phyloP scores from a whole-genome alignment of 495 filamentous ascomycete genomes.

The Aspergillus haitiensis region DNA sequence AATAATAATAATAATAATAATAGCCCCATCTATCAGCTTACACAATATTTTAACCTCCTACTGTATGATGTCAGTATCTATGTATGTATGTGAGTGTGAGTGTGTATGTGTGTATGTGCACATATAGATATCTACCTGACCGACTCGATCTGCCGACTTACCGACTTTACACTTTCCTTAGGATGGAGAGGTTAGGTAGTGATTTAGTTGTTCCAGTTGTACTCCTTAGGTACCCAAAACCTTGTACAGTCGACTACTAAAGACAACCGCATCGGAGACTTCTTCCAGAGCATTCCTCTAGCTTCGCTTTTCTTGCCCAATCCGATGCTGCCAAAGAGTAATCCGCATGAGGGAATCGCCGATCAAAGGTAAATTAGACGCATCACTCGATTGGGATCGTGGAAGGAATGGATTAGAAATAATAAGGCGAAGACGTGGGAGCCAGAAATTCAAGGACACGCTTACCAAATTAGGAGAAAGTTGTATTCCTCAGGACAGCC shows the following conservation, averaged over 20 bases:
- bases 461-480: no score
- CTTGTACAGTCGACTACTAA: background rate
- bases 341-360: conserved; percentile 2
- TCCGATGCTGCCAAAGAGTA: conserved; percentile 6
- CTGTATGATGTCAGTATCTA: no score
- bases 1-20: no score
- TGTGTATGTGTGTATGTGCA: no score
- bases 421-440: background rate
- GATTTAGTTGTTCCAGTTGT: background rate
- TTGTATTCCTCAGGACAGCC: no score
- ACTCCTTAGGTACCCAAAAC: conserved; percentile 12
- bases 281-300: background rate
- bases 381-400: background rate
- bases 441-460: no score
- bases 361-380: conserved; percentile 3
- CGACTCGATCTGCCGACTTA: no score
- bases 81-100: no score
- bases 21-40: no score
- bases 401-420: background rate
- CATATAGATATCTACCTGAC: no score
- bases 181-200: background rate
- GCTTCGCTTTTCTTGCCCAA: conserved; percentile 8
- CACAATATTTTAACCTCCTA: no score
- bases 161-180: no score
- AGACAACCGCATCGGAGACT: background rate